A percentile compares a stretch with the other conserved stretches of the same genome.
Evolutionary conservation across 805 yeast species (phyloP).

Genomic region (Cyberlindnera japonica): DNA sequence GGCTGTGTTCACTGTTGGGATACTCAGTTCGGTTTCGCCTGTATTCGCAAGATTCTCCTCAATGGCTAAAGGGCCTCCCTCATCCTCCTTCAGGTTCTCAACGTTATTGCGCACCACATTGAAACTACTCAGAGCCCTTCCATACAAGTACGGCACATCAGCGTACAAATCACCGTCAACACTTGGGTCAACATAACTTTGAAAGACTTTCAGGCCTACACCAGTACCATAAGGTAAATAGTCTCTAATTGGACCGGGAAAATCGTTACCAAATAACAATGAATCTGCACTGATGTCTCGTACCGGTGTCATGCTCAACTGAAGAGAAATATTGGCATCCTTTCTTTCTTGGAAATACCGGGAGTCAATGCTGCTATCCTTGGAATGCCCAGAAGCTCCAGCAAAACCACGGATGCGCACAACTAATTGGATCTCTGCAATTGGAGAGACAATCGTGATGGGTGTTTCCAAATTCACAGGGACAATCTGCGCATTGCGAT

Average conservation of each 20-base stretch:
- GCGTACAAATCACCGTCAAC: constrained; percentile 58
- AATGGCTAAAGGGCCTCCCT: constrained; percentile 14
- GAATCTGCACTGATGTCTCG: constrained; percentile 43
- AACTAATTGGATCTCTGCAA: constrained; percentile 36
- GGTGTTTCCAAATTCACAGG: constrained; percentile 38
- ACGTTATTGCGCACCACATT: constrained; percentile 37
- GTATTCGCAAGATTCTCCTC: constrained; percentile 21
- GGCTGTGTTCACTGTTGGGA: constrained; percentile 33
- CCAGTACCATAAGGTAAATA: constrained; percentile 54
- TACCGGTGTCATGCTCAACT: constrained; percentile 40
- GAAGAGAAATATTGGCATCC: constrained; percentile 33
- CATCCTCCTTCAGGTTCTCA: constrained; percentile 11
- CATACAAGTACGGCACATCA: constrained; percentile 62
- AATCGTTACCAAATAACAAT: constrained; percentile 69
- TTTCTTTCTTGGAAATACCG: constrained; percentile 23
- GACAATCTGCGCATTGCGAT: constrained; percentile 1
- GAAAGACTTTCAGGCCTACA: constrained; percentile 53
- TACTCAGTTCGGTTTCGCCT: constrained; percentile 18
- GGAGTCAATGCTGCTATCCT: constrained; percentile 24
- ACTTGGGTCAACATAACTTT: constrained; percentile 58
- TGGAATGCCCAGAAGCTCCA: constrained; percentile 38
- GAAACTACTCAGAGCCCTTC: constrained; percentile 55
- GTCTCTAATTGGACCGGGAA: constrained; percentile 53
- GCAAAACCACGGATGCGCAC: constrained; percentile 46
- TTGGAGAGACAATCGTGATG: constrained; percentile 34